Percentiles rank a stretch among this genome's conserved stretches.
Evolutionary conservation across 2,329 filamentous ascomycete species (phyloP).

Genomic region (Aspergillus sp.): DNA sequence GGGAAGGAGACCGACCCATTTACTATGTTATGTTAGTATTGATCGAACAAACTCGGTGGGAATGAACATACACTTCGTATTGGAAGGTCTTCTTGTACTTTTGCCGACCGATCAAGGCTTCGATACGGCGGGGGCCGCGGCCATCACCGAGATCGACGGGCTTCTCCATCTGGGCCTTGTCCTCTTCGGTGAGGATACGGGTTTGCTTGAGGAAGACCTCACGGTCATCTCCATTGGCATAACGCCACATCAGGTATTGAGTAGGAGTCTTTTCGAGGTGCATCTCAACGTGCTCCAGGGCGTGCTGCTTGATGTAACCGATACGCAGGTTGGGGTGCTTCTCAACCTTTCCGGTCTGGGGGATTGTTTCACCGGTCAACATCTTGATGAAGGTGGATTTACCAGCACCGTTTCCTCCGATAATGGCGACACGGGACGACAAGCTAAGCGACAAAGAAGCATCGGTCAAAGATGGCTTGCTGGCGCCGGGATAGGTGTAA

Average conservation of each 20-base stretch:
- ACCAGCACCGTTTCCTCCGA: constrained; percentile 95
- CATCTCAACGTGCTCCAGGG: constrained; percentile 98
- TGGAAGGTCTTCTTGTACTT: constrained; percentile 99
- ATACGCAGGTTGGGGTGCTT: constrained; percentile 99
- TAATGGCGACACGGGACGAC: constrained; percentile 92
- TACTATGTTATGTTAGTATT: constrained; percentile 52
- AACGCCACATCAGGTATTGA: constrained; percentile 98
- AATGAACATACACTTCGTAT: constrained; percentile 77
- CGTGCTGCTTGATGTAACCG: constrained; percentile 99
- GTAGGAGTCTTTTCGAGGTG: constrained; percentile 99
- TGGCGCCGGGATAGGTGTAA: constrained; percentile 88
- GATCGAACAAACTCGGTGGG: neutral
- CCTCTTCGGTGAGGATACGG: constrained; percentile 81
- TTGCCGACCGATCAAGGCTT: constrained; percentile 90
- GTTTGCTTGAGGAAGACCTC: constrained; percentile 98
- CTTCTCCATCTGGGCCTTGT: constrained; percentile 90
- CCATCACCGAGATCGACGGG: constrained; percentile 83
- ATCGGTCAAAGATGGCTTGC: constrained; percentile 84
- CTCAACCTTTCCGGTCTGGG: constrained; percentile 83
- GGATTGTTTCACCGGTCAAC: constrained; percentile 88
- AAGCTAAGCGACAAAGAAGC: constrained; percentile 87
- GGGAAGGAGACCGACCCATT: constrained; percentile 86
- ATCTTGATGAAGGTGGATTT: constrained; percentile 99
- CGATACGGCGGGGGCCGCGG: constrained; percentile 75
- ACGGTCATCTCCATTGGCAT: constrained; percentile 93